phyloP scores from a whole-genome alignment of 192 early-diverging fungal species.

The Pilaira anomala region DNA sequence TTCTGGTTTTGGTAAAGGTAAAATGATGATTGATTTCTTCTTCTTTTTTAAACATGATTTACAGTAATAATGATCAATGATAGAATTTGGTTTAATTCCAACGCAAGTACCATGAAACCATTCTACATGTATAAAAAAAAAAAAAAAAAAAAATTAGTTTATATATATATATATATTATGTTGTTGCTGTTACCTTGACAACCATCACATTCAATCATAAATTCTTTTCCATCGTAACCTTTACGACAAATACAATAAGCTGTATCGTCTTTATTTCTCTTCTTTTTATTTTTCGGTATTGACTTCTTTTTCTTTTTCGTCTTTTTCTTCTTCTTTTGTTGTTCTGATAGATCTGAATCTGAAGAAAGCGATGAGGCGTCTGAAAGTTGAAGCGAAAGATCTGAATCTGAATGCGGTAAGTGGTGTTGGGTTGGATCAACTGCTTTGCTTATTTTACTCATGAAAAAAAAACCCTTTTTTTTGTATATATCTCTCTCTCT shows the following conservation, averaged over 20 bases:
- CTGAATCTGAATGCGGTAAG: constrained; percentile 15
- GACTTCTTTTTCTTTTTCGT: constrained; percentile 9
- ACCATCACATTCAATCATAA: constrained; percentile 55
- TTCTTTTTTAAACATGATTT: constrained; percentile 29
- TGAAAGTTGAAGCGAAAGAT: constrained; percentile 29
- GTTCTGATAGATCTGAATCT: constrained; percentile 18
- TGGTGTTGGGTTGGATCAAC: no score
- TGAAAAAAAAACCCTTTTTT: neutral
- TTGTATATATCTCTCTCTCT: no score
- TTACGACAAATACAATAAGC: constrained; percentile 51
- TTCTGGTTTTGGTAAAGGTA: constrained; percentile 7
- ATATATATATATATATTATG: neutral
- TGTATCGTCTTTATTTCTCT: constrained; percentile 25
- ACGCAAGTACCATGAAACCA: constrained; percentile 60
- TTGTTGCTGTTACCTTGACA: constrained; percentile 42
- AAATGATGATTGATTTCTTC: constrained; percentile 10
- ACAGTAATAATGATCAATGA: constrained; percentile 31
- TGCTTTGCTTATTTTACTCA: neutral
- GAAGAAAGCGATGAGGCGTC: constrained; percentile 30
- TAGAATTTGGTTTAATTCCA: constrained; percentile 39
- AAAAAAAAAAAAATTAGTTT: no score
- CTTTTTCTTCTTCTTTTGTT: constrained; percentile 1
- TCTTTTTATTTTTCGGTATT: neutral
- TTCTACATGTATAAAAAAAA: constrained; percentile 32
- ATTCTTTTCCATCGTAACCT: constrained; percentile 51